Base-by-base conservation (phyloP, 345 rosid species). In the Rhodomyrtus tomentosa region DNA sequence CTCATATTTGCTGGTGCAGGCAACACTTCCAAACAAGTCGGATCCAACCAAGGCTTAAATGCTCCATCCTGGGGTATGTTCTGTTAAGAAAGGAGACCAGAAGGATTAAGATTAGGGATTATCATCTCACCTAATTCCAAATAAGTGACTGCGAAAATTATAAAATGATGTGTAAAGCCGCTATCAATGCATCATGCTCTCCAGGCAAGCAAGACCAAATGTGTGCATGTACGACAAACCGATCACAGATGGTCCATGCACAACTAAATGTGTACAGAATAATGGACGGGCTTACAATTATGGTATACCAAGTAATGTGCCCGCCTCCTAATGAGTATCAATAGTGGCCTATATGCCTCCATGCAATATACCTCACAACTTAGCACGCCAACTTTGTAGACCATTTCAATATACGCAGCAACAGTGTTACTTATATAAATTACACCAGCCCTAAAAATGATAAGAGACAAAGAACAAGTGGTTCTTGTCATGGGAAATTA, bases 11-110 rank as follows among this genome's bases (percentile, higher is more conserved):
- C 79, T 25, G 7, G 50, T 42, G 80, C 29, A 36, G 90, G 92
- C 82, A 80, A 53, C 52, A 87, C 82, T 50, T 83, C 82, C 85
- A 93, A 55, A 83, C 87, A 89, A 49, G 82, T 50, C 10, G 85
- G 82, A 74, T 92, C 90, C 83, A 72, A 5, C 98, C 97, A 94
- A 25, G 96, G 96, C 84, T 82, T 82, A 84, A 93, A 93, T 40
- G 85, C 82, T 84, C 89, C 95, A 81, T 91, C 91, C 86, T 74
- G 90, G 9, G 87, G 79, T 81, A 89, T 42, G 83, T 90, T 89
- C 98, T 93, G 93, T 76, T 58, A 76, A 68, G 54, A 83, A 72
- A 83, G 76, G 45, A 68, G 25, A 68, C 76, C 1, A 10, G 76
- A 68, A 68, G 79, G 13, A 68, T 68, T 36, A 36, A 18, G 45